Percentiles rank a stretch among this genome's conserved stretches.
Conservation (phyloP, 192 early-diverging fungal species). For the Jimgerdemannia lactiflua region DNA sequence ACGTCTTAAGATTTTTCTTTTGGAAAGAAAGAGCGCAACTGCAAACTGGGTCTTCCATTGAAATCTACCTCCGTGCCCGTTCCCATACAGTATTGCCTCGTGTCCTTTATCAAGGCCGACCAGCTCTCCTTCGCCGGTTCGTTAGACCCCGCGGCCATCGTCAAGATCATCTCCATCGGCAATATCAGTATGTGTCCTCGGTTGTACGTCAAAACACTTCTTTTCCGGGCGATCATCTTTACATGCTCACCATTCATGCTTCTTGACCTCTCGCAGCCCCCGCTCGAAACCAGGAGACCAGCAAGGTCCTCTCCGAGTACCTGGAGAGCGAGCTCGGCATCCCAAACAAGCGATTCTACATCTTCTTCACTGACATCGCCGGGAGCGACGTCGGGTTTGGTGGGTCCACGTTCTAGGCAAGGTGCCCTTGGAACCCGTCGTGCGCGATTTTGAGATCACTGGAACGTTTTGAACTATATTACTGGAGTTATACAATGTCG, state of each 20-base stretch:
- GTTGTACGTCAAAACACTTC: too few species aligned
- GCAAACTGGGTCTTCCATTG: too few species aligned
- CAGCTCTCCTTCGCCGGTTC: constrained; percentile 15
- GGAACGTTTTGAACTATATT: too few species aligned
- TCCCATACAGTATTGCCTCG: constrained; percentile 18
- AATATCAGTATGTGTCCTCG: constrained; percentile 13
- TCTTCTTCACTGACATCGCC: constrained; percentile 22
- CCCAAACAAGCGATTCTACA: constrained; percentile 20
- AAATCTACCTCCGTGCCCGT: too few species aligned
- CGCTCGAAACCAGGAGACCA: constrained; percentile 1
- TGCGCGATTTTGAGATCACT: too few species aligned
- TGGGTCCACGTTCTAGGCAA: constrained; percentile 13
- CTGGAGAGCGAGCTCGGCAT: constrained; percentile 16
- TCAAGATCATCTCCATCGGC: constrained; percentile 24
- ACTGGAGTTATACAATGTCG: too few species aligned
- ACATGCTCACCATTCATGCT: background rate
- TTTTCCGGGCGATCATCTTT: background rate
- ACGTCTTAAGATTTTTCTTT: background rate
- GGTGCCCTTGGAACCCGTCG: too few species aligned
- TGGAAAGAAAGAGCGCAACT: background rate
- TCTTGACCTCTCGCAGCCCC: background rate
- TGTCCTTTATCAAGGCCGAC: constrained; percentile 24
- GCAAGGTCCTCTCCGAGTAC: background rate
- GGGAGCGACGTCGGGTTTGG: constrained; percentile 23
- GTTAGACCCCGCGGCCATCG: constrained; percentile 18